Evolutionary conservation across 2,329 filamentous ascomycete species (phyloP).

Genomic region (Bimuria novae-zelandiae): DNA sequence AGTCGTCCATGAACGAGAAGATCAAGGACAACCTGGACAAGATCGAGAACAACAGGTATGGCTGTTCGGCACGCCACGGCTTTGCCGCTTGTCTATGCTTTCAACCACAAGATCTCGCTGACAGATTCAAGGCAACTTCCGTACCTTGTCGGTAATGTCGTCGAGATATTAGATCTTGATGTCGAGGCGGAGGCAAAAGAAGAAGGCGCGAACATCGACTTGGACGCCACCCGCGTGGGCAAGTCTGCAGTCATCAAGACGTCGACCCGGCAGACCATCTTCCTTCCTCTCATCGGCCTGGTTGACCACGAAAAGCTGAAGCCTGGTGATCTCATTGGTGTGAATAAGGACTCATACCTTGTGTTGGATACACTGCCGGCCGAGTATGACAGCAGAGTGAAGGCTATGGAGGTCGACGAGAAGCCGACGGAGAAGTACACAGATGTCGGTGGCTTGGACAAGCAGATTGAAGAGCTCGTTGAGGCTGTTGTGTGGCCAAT

Average conservation of each 20-base stretch:
- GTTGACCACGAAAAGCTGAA: constrained; percentile 95
- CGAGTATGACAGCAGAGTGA: constrained; percentile 97
- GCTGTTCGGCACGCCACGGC: not conserved
- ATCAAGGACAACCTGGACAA: constrained; percentile 99
- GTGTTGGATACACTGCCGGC: constrained; percentile 95
- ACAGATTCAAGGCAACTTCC: constrained; percentile 76
- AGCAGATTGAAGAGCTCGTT: constrained; percentile 98
- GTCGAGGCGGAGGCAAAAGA: constrained; percentile 94
- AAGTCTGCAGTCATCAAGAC: constrained; percentile 99
- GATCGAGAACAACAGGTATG: constrained; percentile 97
- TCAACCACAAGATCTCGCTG: not conserved
- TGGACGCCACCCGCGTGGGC: constrained; percentile 93
- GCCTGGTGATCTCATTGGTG: constrained; percentile 93
- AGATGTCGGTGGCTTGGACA: constrained; percentile 95
- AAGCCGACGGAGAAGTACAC: constrained; percentile 99
- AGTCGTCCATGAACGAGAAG: constrained; percentile 94
- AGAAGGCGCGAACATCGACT: constrained; percentile 97
- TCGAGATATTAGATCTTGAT: constrained; percentile 94
- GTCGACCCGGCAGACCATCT: constrained; percentile 97
- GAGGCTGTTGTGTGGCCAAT: constrained; percentile 99
- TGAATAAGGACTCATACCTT: constrained; percentile 98
- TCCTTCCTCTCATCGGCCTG: constrained; percentile 93
- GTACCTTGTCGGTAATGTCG: constrained; percentile 97
- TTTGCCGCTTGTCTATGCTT: not conserved
- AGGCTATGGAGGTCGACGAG: constrained; percentile 99